Conservation (phyloP, 2,329 filamentous ascomycete genomes). For the Neopestalotiopsis sp. region DNA sequence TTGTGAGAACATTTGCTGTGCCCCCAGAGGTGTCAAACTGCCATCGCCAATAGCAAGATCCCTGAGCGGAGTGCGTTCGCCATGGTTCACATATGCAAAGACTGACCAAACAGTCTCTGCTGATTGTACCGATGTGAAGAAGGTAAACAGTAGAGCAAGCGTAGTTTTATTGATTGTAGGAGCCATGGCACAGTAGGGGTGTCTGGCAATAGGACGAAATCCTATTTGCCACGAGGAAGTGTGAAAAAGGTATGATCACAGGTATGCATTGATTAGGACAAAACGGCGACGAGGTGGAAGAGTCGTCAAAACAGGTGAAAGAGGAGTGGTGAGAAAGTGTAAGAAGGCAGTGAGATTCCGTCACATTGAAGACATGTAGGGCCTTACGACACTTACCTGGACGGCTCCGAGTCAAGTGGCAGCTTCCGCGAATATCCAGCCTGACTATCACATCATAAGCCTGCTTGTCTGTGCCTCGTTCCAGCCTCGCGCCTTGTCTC, state of each 20-base stretch:
- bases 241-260: background rate
- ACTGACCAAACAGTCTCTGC: slow-evolving; percentile 54
- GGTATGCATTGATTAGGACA: background rate
- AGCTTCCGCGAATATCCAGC: background rate
- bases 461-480: background rate
- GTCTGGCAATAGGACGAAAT: background rate
- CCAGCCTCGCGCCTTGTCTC: background rate
- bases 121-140: slow-evolving; percentile 35
- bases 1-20: slow-evolving; percentile 56
- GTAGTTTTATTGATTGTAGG: background rate
- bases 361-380: background rate
- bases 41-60: slow-evolving; percentile 26
- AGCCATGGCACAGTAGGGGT: background rate
- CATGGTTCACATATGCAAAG: slow-evolving; percentile 55
- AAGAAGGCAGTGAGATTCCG: background rate
- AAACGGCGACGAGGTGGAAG: background rate
- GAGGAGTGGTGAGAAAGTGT: background rate
- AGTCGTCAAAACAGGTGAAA: background rate
- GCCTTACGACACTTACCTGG: background rate
- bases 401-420: background rate
- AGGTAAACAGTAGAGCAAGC: slow-evolving; percentile 24
- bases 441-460: background rate
- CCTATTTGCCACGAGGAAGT: background rate
- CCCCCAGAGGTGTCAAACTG: slow-evolving; percentile 57
- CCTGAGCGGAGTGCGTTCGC: slow-evolving; percentile 56